Evolutionary conservation across 768 basidiomycete genomes (phyloP), one percentile per base, ranked within the genome.

Genomic region (Pisolithus sp.): DNA sequence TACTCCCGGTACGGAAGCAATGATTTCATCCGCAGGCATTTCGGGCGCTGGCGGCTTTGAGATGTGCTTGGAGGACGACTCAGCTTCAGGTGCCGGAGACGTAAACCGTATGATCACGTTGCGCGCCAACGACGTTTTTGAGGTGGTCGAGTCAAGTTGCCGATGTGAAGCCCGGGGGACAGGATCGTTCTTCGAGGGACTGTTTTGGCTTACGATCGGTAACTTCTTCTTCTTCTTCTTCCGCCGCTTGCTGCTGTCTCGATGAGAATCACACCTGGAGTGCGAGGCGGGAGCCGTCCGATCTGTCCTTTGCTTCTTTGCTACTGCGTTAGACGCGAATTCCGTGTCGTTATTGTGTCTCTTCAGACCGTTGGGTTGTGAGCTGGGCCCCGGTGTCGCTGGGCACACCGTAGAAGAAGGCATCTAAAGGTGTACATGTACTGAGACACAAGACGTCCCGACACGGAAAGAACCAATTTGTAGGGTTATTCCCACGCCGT

Each of bases 211-310:
- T 17, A 68, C 66, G 21, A 68, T 48, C 0, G 67, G 58, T 0
- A 53, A 48, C 52, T 68, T 68, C 57, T 60, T 68, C 45, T 59
- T 68, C 54, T 39, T 66, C 54, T 28, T 68, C 52, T 38, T 68
- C 7, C 66, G 55, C 34, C 61, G 66, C 45, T 54, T 69, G 4
- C 50, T 46, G 34, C 37, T 23, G 24, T 67, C 65, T 23, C 65
- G 54, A 48, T 46, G 55, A 20, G 60, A 48, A 40, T 62, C 63
- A 5, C 52, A 62, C 36, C 52, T 55, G 18, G 45, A 18, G 34
- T 26, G 44, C 10, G 63, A 53, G 37, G 59, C 59, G 31, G 48
- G 24, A 7, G 59, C 53, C 2, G 61, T 42, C 10, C 10, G 53
- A 53, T 58, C 52, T 51, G 51, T 57, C 53, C 64, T 65, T 4